Conservation (phyloP, 1,139 yeast species). For the Geotrichum candidum region DNA sequence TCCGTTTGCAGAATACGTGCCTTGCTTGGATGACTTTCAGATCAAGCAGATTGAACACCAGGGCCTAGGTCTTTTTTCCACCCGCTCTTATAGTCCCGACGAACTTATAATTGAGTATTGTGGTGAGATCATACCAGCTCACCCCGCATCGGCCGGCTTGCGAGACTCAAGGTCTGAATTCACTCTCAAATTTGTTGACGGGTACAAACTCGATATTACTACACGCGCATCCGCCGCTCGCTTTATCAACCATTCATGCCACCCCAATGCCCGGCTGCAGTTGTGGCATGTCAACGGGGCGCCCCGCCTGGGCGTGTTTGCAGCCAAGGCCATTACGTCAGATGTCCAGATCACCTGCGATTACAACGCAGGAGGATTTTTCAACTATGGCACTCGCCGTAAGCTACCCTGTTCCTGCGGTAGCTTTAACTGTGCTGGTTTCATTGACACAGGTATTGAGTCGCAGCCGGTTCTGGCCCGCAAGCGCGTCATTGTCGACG, state of each 20-base stretch:
- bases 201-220: slow-evolving; percentile 37
- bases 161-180: slow-evolving; percentile 18
- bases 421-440: neutral
- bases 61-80: slow-evolving; percentile 37
- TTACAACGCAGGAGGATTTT: slow-evolving; percentile 24
- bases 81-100: slow-evolving; percentile 33
- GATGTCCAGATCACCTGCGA: slow-evolving; percentile 40
- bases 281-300: slow-evolving; percentile 38
- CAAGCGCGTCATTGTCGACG: slow-evolving; percentile 19
- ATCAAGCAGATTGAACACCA: slow-evolving; percentile 24
- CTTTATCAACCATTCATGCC: slow-evolving; percentile 42
- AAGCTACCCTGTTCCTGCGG: neutral
- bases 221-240: slow-evolving; percentile 39
- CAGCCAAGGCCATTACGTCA: slow-evolving; percentile 33
- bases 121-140: slow-evolving; percentile 36
- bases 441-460: slow-evolving; percentile 27
- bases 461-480: slow-evolving; percentile 34
- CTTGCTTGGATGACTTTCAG: slow-evolving; percentile 15
- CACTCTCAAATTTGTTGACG: slow-evolving; percentile 36
- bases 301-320: slow-evolving; percentile 40
- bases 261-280: slow-evolving; percentile 40
- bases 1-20: slow-evolving; percentile 27
- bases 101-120: slow-evolving; percentile 40
- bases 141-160: neutral
- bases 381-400: neutral